phyloP scores from a whole-genome alignment of 306 rosid species.

The Cicer yamashitae region DNA sequence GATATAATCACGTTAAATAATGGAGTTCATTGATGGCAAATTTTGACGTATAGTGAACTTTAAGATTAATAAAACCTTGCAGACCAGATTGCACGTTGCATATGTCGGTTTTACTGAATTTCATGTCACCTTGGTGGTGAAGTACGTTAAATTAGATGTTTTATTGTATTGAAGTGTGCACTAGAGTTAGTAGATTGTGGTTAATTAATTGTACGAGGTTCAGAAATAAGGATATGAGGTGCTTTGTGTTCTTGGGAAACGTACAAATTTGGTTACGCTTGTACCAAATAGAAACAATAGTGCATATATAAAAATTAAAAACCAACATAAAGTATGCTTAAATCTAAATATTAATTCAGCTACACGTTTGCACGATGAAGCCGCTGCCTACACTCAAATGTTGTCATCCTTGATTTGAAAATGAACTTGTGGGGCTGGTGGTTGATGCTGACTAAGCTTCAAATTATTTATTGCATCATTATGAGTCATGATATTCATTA shows the following conservation, averaged over 20 bases:
- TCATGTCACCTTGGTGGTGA: slow-evolving; percentile 52
- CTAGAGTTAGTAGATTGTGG: slow-evolving; percentile 38
- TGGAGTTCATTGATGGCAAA: slow-evolving; percentile 20
- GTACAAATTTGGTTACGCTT: slow-evolving; percentile 20
- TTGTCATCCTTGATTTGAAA: slow-evolving; percentile 16
- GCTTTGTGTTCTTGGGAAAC: slow-evolving; percentile 28
- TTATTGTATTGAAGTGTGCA: slow-evolving; percentile 25
- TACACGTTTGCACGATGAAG: slow-evolving; percentile 40
- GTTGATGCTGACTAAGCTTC: slow-evolving; percentile 57
- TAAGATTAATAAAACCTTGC: slow-evolving; percentile 38
- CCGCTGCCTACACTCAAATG: slow-evolving; percentile 30
- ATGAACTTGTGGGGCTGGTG: slow-evolving; percentile 30
- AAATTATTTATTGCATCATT: slow-evolving; percentile 34
- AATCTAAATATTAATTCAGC: slow-evolving; percentile 34
- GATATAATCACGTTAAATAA: slow-evolving; percentile 18
- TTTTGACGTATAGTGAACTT: slow-evolving; percentile 43
- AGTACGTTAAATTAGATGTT: slow-evolving; percentile 46
- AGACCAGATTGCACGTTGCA: slow-evolving; percentile 46
- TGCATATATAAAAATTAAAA: slow-evolving; percentile 10
- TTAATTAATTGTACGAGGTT: slow-evolving; percentile 61
- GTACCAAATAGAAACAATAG: slow-evolving; percentile 15
- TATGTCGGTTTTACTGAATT: slow-evolving; percentile 44
- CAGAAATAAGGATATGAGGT: slow-evolving; percentile 19
- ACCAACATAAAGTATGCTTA: slow-evolving; percentile 38
- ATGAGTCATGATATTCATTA: slow-evolving; percentile 6